Evolutionary conservation across 2,329 filamentous ascomycete genomes (phyloP), one percentile per base, ranked within the genome.

Genomic region (Myriosclerotinia duriaeana): DNA sequence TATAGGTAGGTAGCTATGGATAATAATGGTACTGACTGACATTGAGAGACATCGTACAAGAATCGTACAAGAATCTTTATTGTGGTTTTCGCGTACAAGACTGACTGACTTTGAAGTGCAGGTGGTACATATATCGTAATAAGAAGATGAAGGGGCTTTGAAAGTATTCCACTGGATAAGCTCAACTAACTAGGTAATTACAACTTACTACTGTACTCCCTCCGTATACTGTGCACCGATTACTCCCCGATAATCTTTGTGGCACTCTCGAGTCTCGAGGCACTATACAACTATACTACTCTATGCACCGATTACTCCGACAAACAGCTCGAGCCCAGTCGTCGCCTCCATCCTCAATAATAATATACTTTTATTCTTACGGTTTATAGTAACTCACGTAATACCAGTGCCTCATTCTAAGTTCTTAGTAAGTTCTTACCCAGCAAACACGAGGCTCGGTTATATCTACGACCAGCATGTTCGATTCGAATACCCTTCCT

Each of bases 371-470:
- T 7, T 2, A 20, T 38, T 60, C 44, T 12, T 60, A 22, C 44
- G 22, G 11, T 20, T 8, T 12, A 8, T 8, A 46, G 44, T 22
- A 12, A n/a, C 48, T 52, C 22, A 15, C n/a, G 48, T 52, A 26
- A 26, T 5, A 12, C n/a, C 48, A 52, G 48, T 30, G 48, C 48
- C n/a, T 17, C 14, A 15, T 20, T 46, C 17, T 34, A 34, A 34
- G 5, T 34, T 34, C 30, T 34, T 34, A 80, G n/a, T n/a, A n/a
- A n/a, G n/a, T n/a, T n/a, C 79, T 66, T 71, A 66, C 68, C 69
- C 56, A 34, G 30, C 30, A 60, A 58, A 60, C 63, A 65, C 54
- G 54, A 59, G 54, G 54, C 46, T 65, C 64, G 64, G 56, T 53
- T 60, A 22, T 53, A 61, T 74, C 73, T 50, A 63, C 40, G 67